Evolutionary conservation across 1,139 yeast genomes (phyloP).

Genomic region (Saccharomyces hybrid): DNA sequence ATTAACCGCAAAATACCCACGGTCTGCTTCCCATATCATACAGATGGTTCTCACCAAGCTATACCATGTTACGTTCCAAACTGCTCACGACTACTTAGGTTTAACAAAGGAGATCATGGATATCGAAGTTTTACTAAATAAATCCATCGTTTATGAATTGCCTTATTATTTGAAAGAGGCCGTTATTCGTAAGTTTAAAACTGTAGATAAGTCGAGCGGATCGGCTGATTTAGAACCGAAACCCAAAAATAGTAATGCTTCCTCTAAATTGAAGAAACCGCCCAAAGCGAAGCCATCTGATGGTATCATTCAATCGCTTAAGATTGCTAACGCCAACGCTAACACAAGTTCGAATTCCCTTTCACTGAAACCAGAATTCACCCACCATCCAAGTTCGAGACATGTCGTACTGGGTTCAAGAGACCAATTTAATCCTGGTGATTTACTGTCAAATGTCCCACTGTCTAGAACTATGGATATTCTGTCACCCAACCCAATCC

Average conservation of each 20-base stretch:
- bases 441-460: slow-evolving; percentile 74
- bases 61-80: slow-evolving; percentile 83
- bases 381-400: slow-evolving; percentile 36
- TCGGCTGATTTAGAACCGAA: background rate
- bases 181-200: slow-evolving; percentile 40
- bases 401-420: slow-evolving; percentile 60
- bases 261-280: background rate
- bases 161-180: slow-evolving; percentile 56
- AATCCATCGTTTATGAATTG: slow-evolving; percentile 39
- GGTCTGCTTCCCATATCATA: slow-evolving; percentile 87
- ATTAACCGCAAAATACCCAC: slow-evolving; percentile 69
- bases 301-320: slow-evolving; percentile 8
- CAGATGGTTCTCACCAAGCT: slow-evolving; percentile 84
- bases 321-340: slow-evolving; percentile 3
- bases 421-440: slow-evolving; percentile 68
- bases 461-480: slow-evolving; percentile 41
- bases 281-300: slow-evolving; percentile 5
- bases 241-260: slow-evolving; percentile 1
- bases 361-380: slow-evolving; percentile 5
- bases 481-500: background rate
- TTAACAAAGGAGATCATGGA: slow-evolving; percentile 74
- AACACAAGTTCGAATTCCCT: slow-evolving; percentile 4
- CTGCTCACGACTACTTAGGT: slow-evolving; percentile 81
- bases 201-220: background rate
- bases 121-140: slow-evolving; percentile 64